A percentile compares a stretch with the other conserved stretches of the same genome.
These are phyloP conservation scores for Salvia sclarea DNA, from an alignment of 305 asterid species.

Conservation along the genomic window DNA sequence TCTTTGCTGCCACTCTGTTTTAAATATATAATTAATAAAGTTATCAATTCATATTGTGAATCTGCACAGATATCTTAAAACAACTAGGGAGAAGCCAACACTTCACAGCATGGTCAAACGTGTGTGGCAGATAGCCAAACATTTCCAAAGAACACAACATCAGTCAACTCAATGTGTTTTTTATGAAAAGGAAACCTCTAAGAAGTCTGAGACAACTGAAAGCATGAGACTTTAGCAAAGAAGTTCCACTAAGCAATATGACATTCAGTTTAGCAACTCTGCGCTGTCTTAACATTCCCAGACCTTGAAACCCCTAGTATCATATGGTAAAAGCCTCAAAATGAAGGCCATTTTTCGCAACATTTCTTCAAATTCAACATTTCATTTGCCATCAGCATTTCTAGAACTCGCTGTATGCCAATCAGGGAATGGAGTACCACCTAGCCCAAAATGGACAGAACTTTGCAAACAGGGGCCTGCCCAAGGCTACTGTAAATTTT, in stretches of 20 bases:
- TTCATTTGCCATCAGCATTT: conserved; percentile 14
- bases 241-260: conserved; percentile 6
- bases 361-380: conserved; percentile 2
- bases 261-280: conserved; percentile 15
- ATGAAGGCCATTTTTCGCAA: conserved; percentile 8
- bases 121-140: conserved; percentile 3
- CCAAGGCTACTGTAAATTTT: background rate
- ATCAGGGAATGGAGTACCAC: background rate
- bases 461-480: background rate
- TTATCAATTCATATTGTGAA: background rate
- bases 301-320: conserved; percentile 6
- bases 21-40: background rate
- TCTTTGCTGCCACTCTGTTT: conserved; percentile 10
- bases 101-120: conserved; percentile 5
- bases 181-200: background rate
- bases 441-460: background rate
- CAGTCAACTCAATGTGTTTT: background rate
- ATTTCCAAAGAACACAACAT: conserved; percentile 1
- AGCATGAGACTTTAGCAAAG: conserved; percentile 4
- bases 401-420: background rate
- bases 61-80: background rate
- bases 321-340: background rate
- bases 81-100: conserved; percentile 7
- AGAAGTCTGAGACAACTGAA: conserved; percentile 3
- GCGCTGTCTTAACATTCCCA: conserved; percentile 4